These are phyloP conservation scores for Aspergillus sparsus DNA, from an alignment of 495 filamentous ascomycete species.

Conservation along the genomic window DNA sequence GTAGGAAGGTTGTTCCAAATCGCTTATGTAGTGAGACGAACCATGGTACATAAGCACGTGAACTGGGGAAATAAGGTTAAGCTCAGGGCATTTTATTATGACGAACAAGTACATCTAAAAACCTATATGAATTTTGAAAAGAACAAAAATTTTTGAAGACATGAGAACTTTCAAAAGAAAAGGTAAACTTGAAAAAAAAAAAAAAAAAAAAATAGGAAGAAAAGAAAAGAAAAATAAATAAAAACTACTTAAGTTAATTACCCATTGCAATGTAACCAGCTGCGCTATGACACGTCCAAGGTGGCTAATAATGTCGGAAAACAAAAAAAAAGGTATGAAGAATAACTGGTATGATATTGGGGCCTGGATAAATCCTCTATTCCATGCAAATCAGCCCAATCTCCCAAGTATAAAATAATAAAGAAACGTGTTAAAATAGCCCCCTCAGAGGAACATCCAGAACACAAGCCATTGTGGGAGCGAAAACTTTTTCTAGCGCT, in stretches of 20 bases:
- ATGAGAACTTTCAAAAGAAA: no score
- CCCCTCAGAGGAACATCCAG: neutral
- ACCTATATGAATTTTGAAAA: neutral
- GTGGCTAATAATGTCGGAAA: neutral
- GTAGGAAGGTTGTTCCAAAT: slow-evolving; percentile 1
- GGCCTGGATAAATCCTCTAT: neutral
- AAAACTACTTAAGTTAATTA: no score
- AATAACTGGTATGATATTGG: neutral
- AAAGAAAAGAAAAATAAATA: no score
- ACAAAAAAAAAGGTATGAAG: no score
- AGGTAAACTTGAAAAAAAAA: no score
- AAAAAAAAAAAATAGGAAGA: no score
- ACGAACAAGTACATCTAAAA: neutral
- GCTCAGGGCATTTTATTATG: slow-evolving; percentile 22
- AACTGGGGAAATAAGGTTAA: slow-evolving; percentile 30
- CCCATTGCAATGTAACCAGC: no score
- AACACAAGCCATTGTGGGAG: slow-evolving; percentile 1
- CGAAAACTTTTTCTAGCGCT: slow-evolving; percentile 19
- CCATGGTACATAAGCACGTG: slow-evolving; percentile 32
- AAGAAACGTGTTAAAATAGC: neutral
- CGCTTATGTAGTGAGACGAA: slow-evolving; percentile 16
- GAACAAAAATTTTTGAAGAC: no score
- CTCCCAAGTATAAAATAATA: neutral
- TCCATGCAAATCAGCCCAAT: slow-evolving; percentile 12
- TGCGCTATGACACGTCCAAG: no score